These are phyloP conservation scores for Clathrus columnatus DNA, from an alignment of 768 basidiomycete species.

Conservation along the genomic window DNA sequence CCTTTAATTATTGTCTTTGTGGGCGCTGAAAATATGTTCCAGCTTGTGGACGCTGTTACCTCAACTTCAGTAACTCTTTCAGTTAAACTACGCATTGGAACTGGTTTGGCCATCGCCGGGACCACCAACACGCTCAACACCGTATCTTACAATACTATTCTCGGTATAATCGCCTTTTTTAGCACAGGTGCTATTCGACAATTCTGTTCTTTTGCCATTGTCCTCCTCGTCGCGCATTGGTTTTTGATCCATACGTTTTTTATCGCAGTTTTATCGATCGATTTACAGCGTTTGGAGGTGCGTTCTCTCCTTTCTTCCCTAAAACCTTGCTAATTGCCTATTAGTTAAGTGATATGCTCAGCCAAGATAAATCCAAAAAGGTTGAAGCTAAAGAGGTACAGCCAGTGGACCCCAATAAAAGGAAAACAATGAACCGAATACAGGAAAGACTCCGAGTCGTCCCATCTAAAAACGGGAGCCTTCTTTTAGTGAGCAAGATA, in stretches of 20 bases:
- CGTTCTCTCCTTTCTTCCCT: conserved; percentile 15
- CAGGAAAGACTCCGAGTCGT: conserved; percentile 53
- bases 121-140: conserved; percentile 91
- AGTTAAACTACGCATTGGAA: conserved; percentile 86
- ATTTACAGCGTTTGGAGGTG: conserved; percentile 87
- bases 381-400: neutral
- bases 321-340: conserved; percentile 10
- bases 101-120: conserved; percentile 82
- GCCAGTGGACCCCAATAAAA: neutral
- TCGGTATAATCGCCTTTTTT: conserved; percentile 67
- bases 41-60: conserved; percentile 79
- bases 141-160: conserved; percentile 72
- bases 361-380: conserved; percentile 47
- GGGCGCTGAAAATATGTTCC: conserved; percentile 97
- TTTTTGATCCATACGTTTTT: conserved; percentile 96
- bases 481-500: conserved; percentile 37
- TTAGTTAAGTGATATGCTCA: conserved; percentile 78
- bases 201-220: conserved; percentile 88
- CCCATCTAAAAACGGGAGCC: conserved; percentile 68
- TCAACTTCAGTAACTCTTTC: conserved; percentile 79
- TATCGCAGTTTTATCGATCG: conserved; percentile 88
- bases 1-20: conserved; percentile 93
- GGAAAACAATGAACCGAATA: conserved; percentile 8
- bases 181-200: conserved; percentile 78
- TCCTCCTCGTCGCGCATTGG: conserved; percentile 95